Evolutionary conservation across 2,329 filamentous ascomycete genomes (phyloP), one percentile per base, ranked within the genome.

Genomic region (Ceratocystis alfenasii): DNA sequence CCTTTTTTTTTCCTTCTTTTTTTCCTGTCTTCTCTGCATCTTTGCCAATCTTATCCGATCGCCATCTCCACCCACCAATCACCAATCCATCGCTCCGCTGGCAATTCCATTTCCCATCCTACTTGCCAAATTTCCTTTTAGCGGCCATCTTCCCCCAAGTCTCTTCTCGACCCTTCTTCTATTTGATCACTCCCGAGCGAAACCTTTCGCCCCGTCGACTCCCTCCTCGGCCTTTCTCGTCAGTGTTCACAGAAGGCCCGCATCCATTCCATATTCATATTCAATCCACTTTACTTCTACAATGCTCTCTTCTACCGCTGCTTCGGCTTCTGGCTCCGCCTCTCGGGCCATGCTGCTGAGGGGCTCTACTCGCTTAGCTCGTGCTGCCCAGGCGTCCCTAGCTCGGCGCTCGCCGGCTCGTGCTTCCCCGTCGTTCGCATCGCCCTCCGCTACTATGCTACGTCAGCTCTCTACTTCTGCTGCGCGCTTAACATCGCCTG

Each of bases 401-500:
- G 7, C 53, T 22, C 63, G 59, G 15, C 25, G 57, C 25, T 45
- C 55, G 33, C 41, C 57, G 17, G 12, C 65, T 15, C 17, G 55
- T 53, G 62, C 53, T 46, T 60, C 55, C 15, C 20, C 48, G 3
- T 41, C 6, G 64, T 53, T 45, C 50, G 61, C 33, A 6, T 60
- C 65, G 3, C 41, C 62, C 10, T 65, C 59, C 22, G 61, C 33
- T 5, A 30, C 66, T 17, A 61, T 36, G 36, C 63, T 65, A 22
- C 66, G 66, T 44, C 60, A 62, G 36, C 63, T 68, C 25, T 68
- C 66, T 30, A 68, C 66, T 6, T 60, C 63, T 25, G 59, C 66
- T 33, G 60, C 61, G 22, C 63, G 63, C 41, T 25, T 60, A 22
- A 50, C 60, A 22, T 60, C 70, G 72, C 50, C 73, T 70, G 59